Conservation (phyloP, 306 rosid species). For the barrel medic (Medicago truncatula) region MtrunA17r5.0-ANR NC_053042.1:13065001-13065500, state of each 20-base stretch:
- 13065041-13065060: neutral
- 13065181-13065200: neutral
- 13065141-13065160: neutral
- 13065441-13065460: neutral
- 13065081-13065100: neutral
- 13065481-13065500: conserved; percentile 40
- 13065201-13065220: neutral
- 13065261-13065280: neutral
- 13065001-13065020: neutral
- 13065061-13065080: neutral
- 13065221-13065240: conserved; percentile 15
- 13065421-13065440: conserved; percentile 5
- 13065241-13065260: neutral
- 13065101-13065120: neutral
- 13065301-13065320: neutral
- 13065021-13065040: neutral
- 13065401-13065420: neutral
- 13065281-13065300: neutral
- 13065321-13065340: neutral
- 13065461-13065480: neutral
- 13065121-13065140: neutral
- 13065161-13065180: neutral
- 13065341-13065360: neutral
- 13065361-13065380: neutral
- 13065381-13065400: neutral